Evolutionary conservation across 2,329 filamentous ascomycete species (phyloP).

Genomic region (Alternaria triticimaculans): DNA sequence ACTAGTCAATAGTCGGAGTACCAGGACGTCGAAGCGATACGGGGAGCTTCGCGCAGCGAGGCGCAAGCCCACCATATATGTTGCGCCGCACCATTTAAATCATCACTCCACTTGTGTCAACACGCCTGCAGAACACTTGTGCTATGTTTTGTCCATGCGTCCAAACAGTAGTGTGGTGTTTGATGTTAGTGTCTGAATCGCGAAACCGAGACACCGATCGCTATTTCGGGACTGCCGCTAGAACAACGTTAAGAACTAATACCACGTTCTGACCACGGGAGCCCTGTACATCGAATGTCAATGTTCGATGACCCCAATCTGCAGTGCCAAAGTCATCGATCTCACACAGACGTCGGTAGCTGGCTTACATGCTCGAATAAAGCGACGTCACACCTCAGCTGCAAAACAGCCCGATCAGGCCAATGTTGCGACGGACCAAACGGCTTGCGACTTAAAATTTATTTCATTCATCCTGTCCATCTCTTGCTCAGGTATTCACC

Average conservation of each 20-base stretch:
- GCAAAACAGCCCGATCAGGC: neutral
- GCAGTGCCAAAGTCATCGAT: neutral
- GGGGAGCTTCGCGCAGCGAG: slow-evolving; percentile 3
- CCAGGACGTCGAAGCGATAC: neutral
- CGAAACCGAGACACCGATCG: slow-evolving; percentile 16
- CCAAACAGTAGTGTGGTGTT: slow-evolving; percentile 15
- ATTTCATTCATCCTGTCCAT: neutral
- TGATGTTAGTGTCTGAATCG: slow-evolving; percentile 14
- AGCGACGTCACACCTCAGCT: neutral
- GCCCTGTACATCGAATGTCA: neutral
- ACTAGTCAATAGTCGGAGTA: neutral
- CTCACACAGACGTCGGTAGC: neutral
- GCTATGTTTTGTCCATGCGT: slow-evolving; percentile 13
- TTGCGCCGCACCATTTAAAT: slow-evolving; percentile 7
- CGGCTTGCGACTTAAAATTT: neutral
- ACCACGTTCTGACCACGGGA: neutral
- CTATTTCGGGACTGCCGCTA: slow-evolving; percentile 15
- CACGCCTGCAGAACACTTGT: slow-evolving; percentile 5
- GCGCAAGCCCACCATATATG: slow-evolving; percentile 17
- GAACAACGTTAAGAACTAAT: neutral
- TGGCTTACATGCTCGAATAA: neutral
- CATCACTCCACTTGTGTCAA: slow-evolving; percentile 2
- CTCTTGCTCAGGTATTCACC: neutral
- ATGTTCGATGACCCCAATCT: neutral
- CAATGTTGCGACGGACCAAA: neutral